phyloP scores from a whole-genome alignment of 805 yeast species.

The Lipomyces spencermartinsiae region DNA sequence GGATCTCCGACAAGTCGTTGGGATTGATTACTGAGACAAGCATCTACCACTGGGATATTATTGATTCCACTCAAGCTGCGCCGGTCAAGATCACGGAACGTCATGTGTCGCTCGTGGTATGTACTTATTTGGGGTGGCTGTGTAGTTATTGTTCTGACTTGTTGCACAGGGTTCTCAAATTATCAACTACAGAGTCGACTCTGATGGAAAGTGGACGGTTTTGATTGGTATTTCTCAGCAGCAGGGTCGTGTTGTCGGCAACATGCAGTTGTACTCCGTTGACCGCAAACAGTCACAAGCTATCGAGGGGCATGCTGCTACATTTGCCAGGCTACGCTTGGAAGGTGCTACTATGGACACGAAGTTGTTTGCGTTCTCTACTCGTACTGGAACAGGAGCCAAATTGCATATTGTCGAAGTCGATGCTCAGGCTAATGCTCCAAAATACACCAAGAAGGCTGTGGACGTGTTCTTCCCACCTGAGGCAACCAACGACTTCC shows the following conservation, averaged over 20 bases:
- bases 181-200: conserved; percentile 85
- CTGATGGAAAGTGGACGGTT: conserved; percentile 88
- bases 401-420: conserved; percentile 92
- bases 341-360: conserved; percentile 76
- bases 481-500: conserved; percentile 95
- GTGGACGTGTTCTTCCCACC: conserved; percentile 96
- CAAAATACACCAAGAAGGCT: conserved; percentile 84
- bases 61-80: conserved; percentile 77
- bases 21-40: conserved; percentile 85
- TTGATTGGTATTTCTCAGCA: conserved; percentile 94
- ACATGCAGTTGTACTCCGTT: conserved; percentile 88
- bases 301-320: conserved; percentile 96
- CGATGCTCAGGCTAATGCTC: conserved; percentile 85
- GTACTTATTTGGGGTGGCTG: not conserved
- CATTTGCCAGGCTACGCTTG: conserved; percentile 77
- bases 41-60: conserved; percentile 80
- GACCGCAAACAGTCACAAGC: conserved; percentile 93
- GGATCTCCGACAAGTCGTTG: conserved; percentile 75
- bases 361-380: conserved; percentile 90
- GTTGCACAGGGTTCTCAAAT: conserved; percentile 68
- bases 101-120: conserved; percentile 66
- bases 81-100: conserved; percentile 83
- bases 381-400: conserved; percentile 82
- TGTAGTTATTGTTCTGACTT: conserved; percentile 39
- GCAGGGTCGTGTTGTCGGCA: conserved; percentile 93